Evolutionary conservation across 306 rosid species (phyloP).

Genomic region (Rubus idaeus): DNA sequence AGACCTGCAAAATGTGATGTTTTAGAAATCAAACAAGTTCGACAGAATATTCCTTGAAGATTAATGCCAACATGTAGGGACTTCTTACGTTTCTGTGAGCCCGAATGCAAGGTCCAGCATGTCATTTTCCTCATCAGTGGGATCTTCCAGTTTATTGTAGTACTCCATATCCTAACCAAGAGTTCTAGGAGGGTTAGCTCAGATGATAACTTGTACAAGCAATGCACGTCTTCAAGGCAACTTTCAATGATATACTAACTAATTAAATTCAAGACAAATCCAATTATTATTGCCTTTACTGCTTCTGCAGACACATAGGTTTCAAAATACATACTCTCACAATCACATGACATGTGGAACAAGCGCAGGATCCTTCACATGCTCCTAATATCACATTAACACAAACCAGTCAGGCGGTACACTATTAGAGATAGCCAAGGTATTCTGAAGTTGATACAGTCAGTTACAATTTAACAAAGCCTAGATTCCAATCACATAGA

Average conservation of each 20-base stretch:
- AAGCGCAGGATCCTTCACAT: constrained; percentile 77
- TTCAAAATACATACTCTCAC: constrained; percentile 52
- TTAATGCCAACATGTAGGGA: not conserved
- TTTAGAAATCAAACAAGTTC: not conserved
- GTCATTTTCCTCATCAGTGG: constrained; percentile 89
- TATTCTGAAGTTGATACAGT: not conserved
- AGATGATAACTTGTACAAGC: not conserved
- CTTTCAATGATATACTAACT: not conserved
- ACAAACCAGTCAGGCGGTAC: not conserved
- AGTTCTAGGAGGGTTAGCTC: constrained; percentile 15
- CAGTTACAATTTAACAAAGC: no score
- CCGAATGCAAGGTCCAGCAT: constrained; percentile 92
- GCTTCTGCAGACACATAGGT: not conserved
- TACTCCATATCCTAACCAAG: constrained; percentile 62
- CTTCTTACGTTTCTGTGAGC: constrained; percentile 73
- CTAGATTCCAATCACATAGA: not conserved
- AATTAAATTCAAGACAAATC: not conserved
- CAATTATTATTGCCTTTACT: no score
- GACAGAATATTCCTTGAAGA: constrained; percentile 11
- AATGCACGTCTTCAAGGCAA: not conserved
- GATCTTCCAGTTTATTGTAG: constrained; percentile 83
- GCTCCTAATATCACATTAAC: constrained; percentile 59
- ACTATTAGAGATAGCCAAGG: not conserved
- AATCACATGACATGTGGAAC: constrained; percentile 79
- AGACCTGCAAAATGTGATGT: constrained; percentile 51